Evolutionary conservation across 2,329 filamentous ascomycete species (phyloP).

Genomic region (Fusarium decemcellulare): DNA sequence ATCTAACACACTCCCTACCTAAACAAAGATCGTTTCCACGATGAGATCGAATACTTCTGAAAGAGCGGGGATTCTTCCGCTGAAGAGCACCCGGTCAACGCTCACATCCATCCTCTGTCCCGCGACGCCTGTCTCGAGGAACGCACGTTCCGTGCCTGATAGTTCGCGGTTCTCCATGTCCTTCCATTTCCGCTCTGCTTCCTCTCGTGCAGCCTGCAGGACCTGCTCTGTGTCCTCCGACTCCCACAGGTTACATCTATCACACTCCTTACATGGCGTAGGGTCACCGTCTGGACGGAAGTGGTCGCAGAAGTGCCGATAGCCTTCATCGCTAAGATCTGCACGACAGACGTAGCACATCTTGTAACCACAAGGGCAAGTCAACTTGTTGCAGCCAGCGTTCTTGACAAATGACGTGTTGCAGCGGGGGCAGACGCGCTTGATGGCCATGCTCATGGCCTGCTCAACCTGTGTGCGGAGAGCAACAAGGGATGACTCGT

Average conservation of each 20-base stretch:
- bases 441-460: constrained; percentile 93
- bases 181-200: constrained; percentile 80
- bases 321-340: constrained; percentile 81
- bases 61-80: constrained; percentile 55
- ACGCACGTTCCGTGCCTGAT: constrained; percentile 67
- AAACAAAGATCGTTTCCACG: constrained; percentile 61
- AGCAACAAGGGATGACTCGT: constrained; percentile 85
- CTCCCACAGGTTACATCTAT: constrained; percentile 84
- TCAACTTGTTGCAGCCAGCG: constrained; percentile 96
- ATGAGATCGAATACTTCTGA: constrained; percentile 62
- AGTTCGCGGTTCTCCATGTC: constrained; percentile 73
- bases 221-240: constrained; percentile 80
- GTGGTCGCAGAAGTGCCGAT: constrained; percentile 96
- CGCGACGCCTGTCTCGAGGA: constrained; percentile 68
- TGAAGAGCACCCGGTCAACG: constrained; percentile 51
- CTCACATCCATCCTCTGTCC: constrained; percentile 43
- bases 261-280: constrained; percentile 82
- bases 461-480: constrained; percentile 92
- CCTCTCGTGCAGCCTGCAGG: constrained; percentile 76
- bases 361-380: constrained; percentile 94
- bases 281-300: constrained; percentile 86
- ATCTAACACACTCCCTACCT: constrained; percentile 40
- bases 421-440: constrained; percentile 94
- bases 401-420: constrained; percentile 94
- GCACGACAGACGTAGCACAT: constrained; percentile 98